Evolutionary conservation across 2,329 filamentous ascomycete genomes (phyloP), one percentile per base, ranked within the genome.

Genomic region (Teratosphaeriaceae sp.): DNA sequence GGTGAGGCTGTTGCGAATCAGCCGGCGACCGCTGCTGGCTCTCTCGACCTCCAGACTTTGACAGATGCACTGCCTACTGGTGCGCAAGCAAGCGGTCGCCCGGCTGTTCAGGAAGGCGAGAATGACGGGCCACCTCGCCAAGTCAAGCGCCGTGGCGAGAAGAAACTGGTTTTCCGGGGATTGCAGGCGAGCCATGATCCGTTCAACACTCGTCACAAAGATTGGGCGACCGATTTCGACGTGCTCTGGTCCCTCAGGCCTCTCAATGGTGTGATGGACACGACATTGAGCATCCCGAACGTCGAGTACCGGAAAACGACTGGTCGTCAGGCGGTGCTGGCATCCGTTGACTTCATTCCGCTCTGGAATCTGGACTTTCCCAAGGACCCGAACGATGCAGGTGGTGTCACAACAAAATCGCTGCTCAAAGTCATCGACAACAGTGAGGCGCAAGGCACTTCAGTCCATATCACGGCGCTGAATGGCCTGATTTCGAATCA

Each of bases 61-160:
- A n/a, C n/a, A n/a, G n/a, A n/a, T n/a, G n/a, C n/a, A n/a, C n/a
- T n/a, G n/a, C n/a, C n/a, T n/a, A n/a, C n/a, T n/a, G n/a, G n/a
- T n/a, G n/a, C n/a, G n/a, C n/a, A n/a, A n/a, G n/a, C n/a, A n/a
- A n/a, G n/a, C n/a, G n/a, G n/a, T n/a, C n/a, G n/a, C n/a, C n/a
- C n/a, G n/a, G n/a, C n/a, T n/a, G n/a, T n/a, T n/a, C n/a, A n/a
- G n/a, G n/a, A n/a, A n/a, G n/a, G n/a, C n/a, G n/a, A n/a, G n/a
- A n/a, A n/a, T n/a, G n/a, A 11, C 29, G 16, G 9, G 11, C 9
- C 7, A 16, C 18, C 4, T 12, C 35, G 35, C 5, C 34, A 38
- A 24, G 23, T 43, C 34, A 43, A 33, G 34, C 23, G 41, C n/a
- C 41, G 34, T n/a, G 24, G 34, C 11, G 41, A 43, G 20, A 38